A percentile compares a stretch with the other conserved stretches of the same genome.
Conservation (phyloP, 163 green algal genomes). For the Chlorella variabilis region DNA sequence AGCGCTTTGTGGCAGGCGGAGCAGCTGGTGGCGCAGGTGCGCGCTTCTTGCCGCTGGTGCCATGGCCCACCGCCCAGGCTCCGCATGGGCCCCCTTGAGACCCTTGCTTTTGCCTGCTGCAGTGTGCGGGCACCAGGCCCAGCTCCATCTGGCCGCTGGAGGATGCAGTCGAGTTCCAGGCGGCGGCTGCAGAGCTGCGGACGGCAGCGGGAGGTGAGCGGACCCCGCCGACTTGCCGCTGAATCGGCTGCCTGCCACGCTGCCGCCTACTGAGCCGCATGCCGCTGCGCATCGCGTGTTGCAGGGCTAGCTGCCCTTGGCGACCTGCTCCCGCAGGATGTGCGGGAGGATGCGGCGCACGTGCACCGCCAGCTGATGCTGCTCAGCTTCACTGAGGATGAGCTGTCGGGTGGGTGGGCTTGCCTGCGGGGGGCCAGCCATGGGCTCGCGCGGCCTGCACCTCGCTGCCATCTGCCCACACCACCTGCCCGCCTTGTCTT, state of each 20-base stretch:
- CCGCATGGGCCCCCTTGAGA: too few species aligned
- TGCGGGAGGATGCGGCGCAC: constrained; percentile 27
- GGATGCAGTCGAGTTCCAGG: constrained; percentile 47
- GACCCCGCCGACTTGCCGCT: too few species aligned
- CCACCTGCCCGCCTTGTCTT: neutral
- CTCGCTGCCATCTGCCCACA: neutral
- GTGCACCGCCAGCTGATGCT: constrained; percentile 27
- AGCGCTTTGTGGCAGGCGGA: constrained; percentile 26
- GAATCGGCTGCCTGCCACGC: neutral
- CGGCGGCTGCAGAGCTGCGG: constrained; percentile 13
- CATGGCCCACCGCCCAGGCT: too few species aligned
- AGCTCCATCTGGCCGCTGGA: constrained; percentile 48
- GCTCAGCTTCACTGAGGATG: constrained; percentile 34
- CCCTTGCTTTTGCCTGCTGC: neutral
- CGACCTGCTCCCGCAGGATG: constrained; percentile 20
- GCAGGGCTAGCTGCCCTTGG: constrained; percentile 17
- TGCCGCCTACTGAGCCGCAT: neutral
- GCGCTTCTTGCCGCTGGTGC: too few species aligned
- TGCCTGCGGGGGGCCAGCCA: too few species aligned
- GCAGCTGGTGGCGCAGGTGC: constrained; percentile 28
- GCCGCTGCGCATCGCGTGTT: neutral
- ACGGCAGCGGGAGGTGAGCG: constrained; percentile 1
- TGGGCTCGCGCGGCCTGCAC: neutral
- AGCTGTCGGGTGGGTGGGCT: constrained; percentile 18
- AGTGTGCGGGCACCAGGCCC: constrained; percentile 5